A percentile compares a stretch with the other conserved stretches of the same genome.
Conservation (phyloP, 139 green algal species). For the Nannochloris sp. region DNA sequence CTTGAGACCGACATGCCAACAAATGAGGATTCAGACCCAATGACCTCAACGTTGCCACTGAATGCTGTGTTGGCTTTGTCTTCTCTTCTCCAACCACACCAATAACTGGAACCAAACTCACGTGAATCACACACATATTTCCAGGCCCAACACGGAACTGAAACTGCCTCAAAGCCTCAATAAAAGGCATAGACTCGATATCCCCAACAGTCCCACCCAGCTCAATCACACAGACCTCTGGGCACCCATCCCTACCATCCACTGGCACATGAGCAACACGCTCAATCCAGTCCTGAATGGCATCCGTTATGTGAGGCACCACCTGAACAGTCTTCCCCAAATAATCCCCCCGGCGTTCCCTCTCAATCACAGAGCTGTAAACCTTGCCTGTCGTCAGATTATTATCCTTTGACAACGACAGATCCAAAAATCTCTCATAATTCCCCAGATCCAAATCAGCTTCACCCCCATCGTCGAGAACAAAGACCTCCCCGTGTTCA, state of each 20-base stretch:
- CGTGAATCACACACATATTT: slow-evolving; percentile 77
- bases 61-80: slow-evolving; percentile 99
- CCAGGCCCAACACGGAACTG: slow-evolving; percentile 71
- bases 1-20: slow-evolving; percentile 73
- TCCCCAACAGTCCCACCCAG: slow-evolving; percentile 96
- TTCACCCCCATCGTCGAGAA: slow-evolving; percentile 97
- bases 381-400: slow-evolving; percentile 98
- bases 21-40: slow-evolving; percentile 86
- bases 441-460: slow-evolving; percentile 97
- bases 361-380: slow-evolving; percentile 89
- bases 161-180: slow-evolving; percentile 84
- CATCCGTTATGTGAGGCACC: slow-evolving; percentile 96
- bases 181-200: slow-evolving; percentile 97
- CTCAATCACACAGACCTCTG: slow-evolving; percentile 98
- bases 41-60: slow-evolving; percentile 78
- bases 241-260: slow-evolving; percentile 62
- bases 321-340: slow-evolving; percentile 98
- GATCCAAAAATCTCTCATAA: slow-evolving; percentile 98
- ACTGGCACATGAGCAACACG: slow-evolving; percentile 83
- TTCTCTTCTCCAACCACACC: slow-evolving; percentile 98
- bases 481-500: slow-evolving; percentile 99
- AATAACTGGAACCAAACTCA: slow-evolving; percentile 92
- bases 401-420: slow-evolving; percentile 90
- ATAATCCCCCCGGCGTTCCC: slow-evolving; percentile 90
- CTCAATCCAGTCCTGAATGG: slow-evolving; percentile 97